Percentiles rank a stretch among this genome's conserved stretches.
Evolutionary conservation across 208 protist species (phyloP).

Genomic region (Giardia duodenalis): DNA sequence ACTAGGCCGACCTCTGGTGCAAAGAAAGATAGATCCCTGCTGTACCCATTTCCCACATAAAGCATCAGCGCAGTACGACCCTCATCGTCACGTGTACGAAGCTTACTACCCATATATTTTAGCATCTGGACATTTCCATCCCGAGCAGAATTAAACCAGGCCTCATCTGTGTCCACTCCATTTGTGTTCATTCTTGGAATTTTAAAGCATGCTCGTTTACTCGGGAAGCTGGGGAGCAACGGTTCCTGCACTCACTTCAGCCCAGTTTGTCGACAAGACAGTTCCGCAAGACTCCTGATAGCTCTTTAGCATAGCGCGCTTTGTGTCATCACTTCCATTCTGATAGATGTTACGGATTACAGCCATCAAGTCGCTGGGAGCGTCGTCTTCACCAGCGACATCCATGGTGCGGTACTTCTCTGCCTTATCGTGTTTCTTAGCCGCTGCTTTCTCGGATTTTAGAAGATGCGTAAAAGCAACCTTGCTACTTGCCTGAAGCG

Average conservation of each 20-base stretch:
- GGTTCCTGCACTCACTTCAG: constrained; percentile 59
- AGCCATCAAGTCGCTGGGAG: background rate
- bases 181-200: background rate
- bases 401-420: constrained; percentile 9
- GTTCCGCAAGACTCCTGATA: constrained; percentile 68
- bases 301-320: constrained; percentile 18
- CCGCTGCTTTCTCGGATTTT: background rate
- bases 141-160: background rate
- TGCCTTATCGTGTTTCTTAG: background rate
- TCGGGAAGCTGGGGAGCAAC: background rate
- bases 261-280: constrained; percentile 80
- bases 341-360: background rate
- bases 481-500: background rate
- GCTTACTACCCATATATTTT: background rate
- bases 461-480: background rate
- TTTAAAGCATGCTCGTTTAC: too few relatives aligned
- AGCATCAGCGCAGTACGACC: background rate
- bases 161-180: background rate
- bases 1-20: background rate
- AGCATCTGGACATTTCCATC: background rate
- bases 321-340: background rate
- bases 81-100: background rate
- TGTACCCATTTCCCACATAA: background rate
- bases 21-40: background rate
- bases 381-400: background rate